Evolutionary conservation across 805 yeast genomes (phyloP), one percentile per base, ranked within the genome.

Genomic region (Danielia oregonensis): DNA sequence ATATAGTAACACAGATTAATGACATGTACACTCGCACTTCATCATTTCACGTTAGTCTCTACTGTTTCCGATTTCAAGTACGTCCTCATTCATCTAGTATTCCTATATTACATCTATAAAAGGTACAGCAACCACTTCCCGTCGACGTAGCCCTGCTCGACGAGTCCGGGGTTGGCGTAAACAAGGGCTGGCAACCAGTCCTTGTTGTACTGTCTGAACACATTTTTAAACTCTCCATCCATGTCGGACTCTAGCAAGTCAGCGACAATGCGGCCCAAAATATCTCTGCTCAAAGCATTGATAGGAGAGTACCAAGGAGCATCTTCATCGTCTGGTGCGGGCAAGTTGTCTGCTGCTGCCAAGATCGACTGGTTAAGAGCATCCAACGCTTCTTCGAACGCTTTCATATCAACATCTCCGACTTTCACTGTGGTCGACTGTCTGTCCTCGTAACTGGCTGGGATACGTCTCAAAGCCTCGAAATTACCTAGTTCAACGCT

Each of bases 401-500:
- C 55, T 8, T 48, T 60, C 3, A 31, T 24, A 35, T 67, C 69
- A 10, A 68, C 48, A 24, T 65, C 63, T 3, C 72, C 72, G 24
- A 64, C 52, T n/a, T 18, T 26, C 15, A 37, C 19, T 11, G 37
- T 35, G 8, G 18, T 8, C 1, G 64, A 58, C 24, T 56, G 47
- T n/a, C 29, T 24, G 9, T 43, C 50, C 15, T 41, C 42, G 15
- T 42, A 24, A 12, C 29, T 32, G 7, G 47, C 45, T 22, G 22
- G 34, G 8, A 32, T 27, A 26, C 47, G 32, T 36, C 54, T 57
- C 37, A 67, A 52, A 4, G 73, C 73, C 43, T 66, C 72, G 41
- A 64, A 65, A 46, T 65, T 66, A 2, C 63, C 73, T 6, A 59
- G 55, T 32, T 67, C 73, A 16, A 68, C 59, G 37, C 53, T 55